Evolutionary conservation across 1,284 basidiomycete genomes (phyloP).

Genomic region (Lentinula novae-zelandiae): DNA sequence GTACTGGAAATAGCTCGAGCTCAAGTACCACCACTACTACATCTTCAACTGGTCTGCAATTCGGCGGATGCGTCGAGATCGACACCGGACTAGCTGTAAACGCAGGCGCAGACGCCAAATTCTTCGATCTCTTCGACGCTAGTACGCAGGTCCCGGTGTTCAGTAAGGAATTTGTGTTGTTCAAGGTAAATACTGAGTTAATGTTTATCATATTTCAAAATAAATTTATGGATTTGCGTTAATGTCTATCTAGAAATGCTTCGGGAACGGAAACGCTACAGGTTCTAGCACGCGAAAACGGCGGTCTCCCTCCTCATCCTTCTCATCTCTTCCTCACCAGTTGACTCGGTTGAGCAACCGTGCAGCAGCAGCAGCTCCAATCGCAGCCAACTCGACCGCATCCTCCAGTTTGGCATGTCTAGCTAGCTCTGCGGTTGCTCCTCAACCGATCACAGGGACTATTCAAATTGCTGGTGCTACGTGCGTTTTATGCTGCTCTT

Average conservation of each 20-base stretch:
- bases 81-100: conserved; percentile 19
- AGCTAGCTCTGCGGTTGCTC: not conserved
- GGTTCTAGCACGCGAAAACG: not conserved
- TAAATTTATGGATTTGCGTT: not conserved
- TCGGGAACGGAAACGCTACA: not conserved
- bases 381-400: not conserved
- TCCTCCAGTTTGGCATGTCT: not conserved
- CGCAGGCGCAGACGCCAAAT: conserved; percentile 18
- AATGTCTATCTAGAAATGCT: not conserved
- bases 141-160: conserved; percentile 16
- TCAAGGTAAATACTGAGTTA: conserved; percentile 17
- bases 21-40: not conserved
- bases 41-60: not conserved
- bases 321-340: not conserved
- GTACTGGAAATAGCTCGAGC: not conserved
- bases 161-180: conserved; percentile 20
- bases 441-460: not conserved
- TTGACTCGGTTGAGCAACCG: not conserved
- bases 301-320: not conserved
- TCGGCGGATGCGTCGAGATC: conserved; percentile 15
- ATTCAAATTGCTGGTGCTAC: not conserved
- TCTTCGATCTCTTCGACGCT: conserved; percentile 20
- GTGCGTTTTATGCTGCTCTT: not conserved
- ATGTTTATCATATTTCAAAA: no score
- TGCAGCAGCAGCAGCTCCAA: not conserved